These are phyloP conservation scores for Pseudovirgaria hyperparasitica DNA, from an alignment of 2,329 filamentous ascomycete genomes.

Conservation along the genomic window DNA sequence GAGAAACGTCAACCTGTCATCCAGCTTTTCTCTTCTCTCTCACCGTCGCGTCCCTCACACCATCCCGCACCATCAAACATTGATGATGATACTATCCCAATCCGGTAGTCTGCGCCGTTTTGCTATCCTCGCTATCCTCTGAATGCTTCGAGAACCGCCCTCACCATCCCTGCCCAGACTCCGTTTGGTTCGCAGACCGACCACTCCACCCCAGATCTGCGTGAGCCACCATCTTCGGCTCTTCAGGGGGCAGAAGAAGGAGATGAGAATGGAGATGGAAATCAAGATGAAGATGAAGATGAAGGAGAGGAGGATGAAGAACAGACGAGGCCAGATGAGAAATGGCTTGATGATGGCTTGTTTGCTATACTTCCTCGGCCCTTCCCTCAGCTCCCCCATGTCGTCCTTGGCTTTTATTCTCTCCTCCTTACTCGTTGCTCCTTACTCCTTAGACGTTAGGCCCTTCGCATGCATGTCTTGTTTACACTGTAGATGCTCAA, in stretches of 20 bases:
- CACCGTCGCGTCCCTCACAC: conserved; percentile 11
- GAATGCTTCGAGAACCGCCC: conserved; percentile 7
- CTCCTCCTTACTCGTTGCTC: no score
- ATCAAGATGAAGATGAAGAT: no score
- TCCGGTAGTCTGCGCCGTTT: not conserved
- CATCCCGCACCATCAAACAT: conserved; percentile 8
- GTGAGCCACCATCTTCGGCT: conserved; percentile 18
- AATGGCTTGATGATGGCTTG: no score
- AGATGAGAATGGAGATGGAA: no score
- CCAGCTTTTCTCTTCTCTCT: conserved; percentile 13
- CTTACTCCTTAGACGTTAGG: no score
- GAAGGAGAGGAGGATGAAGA: no score
- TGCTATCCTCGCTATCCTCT: conserved; percentile 11
- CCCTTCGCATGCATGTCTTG: conserved; percentile 14
- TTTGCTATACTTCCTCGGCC: no score
- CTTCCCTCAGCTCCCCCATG: conserved; percentile 8
- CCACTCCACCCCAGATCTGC: conserved; percentile 15
- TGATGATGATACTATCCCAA: not conserved
- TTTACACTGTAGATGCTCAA: conserved; percentile 15
- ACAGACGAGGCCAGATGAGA: no score
- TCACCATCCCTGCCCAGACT: conserved; percentile 12
- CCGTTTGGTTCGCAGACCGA: conserved; percentile 15
- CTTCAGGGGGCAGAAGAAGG: conserved; percentile 2
- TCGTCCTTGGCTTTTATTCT: conserved; percentile 4
- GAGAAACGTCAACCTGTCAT: conserved; percentile 25